A percentile compares a stretch with the other conserved stretches of the same genome.
phyloP scores from a whole-genome alignment of 345 rosid genomes.

The Gossypium sturtianum region DNA sequence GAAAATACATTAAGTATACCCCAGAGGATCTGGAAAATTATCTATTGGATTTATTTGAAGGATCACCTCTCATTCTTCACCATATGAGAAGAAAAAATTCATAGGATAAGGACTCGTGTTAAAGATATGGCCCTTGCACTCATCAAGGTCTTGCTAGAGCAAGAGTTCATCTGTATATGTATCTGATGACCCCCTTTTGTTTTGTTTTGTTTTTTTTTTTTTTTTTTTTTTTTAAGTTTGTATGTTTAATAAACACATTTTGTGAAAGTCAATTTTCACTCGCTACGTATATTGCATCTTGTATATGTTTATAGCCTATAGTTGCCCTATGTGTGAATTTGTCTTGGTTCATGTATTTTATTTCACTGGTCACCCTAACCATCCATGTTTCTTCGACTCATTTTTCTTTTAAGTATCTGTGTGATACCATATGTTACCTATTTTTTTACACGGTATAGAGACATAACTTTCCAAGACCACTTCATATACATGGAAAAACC shows the following conservation, averaged over 20 bases:
- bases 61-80: conserved; percentile 69
- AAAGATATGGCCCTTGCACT: conserved; percentile 24
- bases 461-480: too few species aligned
- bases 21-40: conserved; percentile 87
- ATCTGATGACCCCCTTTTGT: conserved; percentile 27
- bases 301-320: conserved; percentile 47
- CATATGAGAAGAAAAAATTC: conserved; percentile 66
- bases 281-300: conserved; percentile 29
- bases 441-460: too few species aligned
- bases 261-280: conserved; percentile 27
- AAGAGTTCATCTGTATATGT: conserved; percentile 25
- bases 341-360: neutral
- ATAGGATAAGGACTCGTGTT: conserved; percentile 27
- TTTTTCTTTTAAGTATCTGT: too few species aligned
- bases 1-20: conserved; percentile 89
- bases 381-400: neutral
- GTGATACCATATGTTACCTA: too few species aligned
- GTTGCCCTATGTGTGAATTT: conserved; percentile 7
- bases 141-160: conserved; percentile 22
- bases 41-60: conserved; percentile 80
- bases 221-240: conserved; percentile 13
- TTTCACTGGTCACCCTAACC: conserved; percentile 5
- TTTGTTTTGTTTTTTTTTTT: too few species aligned
- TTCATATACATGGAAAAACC: too few species aligned
- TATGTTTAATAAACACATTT: conserved; percentile 40